A percentile compares a stretch with the other conserved stretches of the same genome.
Evolutionary conservation across 2,329 filamentous ascomycete genomes (phyloP).

Genomic region (Lachnum nothofagi): DNA sequence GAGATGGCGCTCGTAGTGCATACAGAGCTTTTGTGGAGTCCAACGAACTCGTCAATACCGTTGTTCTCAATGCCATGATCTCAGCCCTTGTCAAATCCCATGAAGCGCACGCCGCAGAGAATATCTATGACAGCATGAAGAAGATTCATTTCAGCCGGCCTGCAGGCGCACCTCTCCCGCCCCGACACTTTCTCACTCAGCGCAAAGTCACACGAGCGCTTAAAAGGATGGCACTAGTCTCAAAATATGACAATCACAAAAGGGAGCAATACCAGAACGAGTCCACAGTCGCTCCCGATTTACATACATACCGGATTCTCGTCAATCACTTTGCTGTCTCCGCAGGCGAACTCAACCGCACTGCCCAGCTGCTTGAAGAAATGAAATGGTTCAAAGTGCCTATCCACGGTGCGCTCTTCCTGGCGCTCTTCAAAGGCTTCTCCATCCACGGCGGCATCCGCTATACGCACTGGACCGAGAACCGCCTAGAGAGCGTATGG

Average conservation of each 20-base stretch:
- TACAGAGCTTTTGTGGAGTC: conserved; percentile 80
- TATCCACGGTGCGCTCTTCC: conserved; percentile 70
- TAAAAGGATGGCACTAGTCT: conserved; percentile 53
- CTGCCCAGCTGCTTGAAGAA: conserved; percentile 69
- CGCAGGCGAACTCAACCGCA: conserved; percentile 65
- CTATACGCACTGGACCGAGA: conserved; percentile 65
- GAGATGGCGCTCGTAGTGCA: conserved; percentile 66
- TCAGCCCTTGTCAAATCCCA: conserved; percentile 69
- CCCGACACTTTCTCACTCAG: conserved; percentile 33
- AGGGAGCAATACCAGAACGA: conserved; percentile 51
- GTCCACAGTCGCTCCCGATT: conserved; percentile 65
- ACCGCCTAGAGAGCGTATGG: conserved; percentile 65
- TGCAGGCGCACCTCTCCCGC: conserved; percentile 27
- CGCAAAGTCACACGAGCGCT: conserved; percentile 46
- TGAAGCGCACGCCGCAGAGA: conserved; percentile 70
- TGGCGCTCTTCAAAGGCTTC: conserved; percentile 81
- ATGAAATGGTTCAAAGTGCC: conserved; percentile 68
- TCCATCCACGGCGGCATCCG: conserved; percentile 61
- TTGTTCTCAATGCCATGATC: conserved; percentile 82
- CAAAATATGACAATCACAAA: conserved; percentile 52
- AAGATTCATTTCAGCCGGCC: conserved; percentile 24
- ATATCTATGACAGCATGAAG: conserved; percentile 83
- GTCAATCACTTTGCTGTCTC: conserved; percentile 67
- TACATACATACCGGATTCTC: conserved; percentile 74
- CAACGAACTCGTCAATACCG: conserved; percentile 82